phyloP scores from a whole-genome alignment of 2,329 filamentous ascomycete genomes.

The Neocucurbitaria cava region DNA sequence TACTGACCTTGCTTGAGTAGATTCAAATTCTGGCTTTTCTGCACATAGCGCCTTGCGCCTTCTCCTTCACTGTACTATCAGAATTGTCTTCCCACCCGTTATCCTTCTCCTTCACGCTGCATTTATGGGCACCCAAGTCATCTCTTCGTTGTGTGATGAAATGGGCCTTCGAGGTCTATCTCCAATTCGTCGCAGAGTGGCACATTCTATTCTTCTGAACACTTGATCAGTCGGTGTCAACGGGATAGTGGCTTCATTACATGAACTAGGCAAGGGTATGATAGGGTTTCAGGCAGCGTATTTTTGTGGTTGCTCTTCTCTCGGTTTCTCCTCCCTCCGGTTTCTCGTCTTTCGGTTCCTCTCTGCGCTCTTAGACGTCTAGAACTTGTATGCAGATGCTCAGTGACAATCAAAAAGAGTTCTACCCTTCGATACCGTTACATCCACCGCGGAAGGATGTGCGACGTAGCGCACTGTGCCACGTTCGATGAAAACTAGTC shows the following conservation, averaged over 20 bases:
- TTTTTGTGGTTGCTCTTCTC: background rate
- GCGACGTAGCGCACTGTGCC: background rate
- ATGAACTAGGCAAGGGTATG: background rate
- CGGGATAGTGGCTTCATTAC: background rate
- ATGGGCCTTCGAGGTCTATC: background rate
- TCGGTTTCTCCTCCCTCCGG: too few species aligned
- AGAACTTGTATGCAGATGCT: background rate
- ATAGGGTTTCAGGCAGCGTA: background rate
- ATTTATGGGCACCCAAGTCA: background rate
- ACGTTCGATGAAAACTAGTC: background rate
- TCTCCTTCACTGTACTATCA: background rate
- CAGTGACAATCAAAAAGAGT: background rate
- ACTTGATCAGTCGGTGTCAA: background rate
- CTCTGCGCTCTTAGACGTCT: background rate
- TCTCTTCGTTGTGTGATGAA: background rate
- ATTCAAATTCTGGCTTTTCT: background rate
- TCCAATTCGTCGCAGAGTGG: background rate
- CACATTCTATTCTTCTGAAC: background rate
- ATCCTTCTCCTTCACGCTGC: background rate
- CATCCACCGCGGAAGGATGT: background rate
- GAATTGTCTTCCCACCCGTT: background rate
- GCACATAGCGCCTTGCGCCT: background rate
- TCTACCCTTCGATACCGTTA: background rate
- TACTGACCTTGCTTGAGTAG: conserved; percentile 7
- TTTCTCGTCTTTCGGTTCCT: background rate